Conservation (phyloP, 139 green algal species). For the Coelastrella sp. region DNA sequence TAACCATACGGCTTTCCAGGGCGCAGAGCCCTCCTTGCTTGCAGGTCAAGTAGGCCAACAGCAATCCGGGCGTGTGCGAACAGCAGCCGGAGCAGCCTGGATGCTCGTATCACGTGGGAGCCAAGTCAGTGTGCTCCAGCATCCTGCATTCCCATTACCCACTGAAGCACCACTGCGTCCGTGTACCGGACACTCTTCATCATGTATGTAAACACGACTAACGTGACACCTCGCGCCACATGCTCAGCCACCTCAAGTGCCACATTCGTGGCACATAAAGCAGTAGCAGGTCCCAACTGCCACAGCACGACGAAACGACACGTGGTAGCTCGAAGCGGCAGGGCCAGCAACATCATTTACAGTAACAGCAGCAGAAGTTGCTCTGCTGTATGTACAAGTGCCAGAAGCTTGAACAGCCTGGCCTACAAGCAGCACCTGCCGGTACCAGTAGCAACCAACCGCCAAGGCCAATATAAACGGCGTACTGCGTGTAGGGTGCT, state of each 20-base stretch:
- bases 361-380: neutral
- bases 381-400: neutral
- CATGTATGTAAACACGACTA: no score
- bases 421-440: neutral
- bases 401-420: neutral
- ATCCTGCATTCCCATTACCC: no score
- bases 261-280: neutral
- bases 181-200: no score
- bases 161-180: no score
- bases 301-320: neutral
- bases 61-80: no score
- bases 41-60: no score
- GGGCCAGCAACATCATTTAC: neutral
- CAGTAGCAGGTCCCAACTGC: neutral
- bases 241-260: neutral
- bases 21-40: no score
- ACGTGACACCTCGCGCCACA: no score
- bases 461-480: neutral
- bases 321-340: neutral
- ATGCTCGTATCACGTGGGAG: no score
- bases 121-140: no score
- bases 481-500: slow-evolving; percentile 49
- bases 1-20: neutral
- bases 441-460: neutral
- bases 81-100: no score